Percentiles rank a stretch among this genome's conserved stretches.
Evolutionary conservation across 805 yeast genomes (phyloP).

Genomic region (Candida corydali): DNA sequence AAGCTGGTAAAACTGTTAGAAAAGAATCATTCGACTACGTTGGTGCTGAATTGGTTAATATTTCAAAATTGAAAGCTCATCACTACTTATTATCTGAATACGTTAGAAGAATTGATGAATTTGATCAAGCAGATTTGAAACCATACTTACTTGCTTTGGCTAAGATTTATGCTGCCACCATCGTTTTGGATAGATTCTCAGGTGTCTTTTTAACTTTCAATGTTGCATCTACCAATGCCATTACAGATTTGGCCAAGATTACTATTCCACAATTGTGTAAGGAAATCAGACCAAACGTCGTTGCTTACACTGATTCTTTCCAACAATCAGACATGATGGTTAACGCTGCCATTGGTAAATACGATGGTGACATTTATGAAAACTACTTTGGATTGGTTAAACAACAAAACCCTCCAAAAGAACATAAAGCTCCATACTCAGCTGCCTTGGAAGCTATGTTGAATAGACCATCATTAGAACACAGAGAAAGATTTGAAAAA

Average conservation of each 20-base stretch:
- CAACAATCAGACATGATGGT: slow-evolving; percentile 40
- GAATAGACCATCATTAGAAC: slow-evolving; percentile 33
- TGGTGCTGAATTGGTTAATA: slow-evolving; percentile 33
- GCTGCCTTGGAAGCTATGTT: slow-evolving; percentile 36
- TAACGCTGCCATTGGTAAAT: slow-evolving; percentile 39
- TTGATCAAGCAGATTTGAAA: slow-evolving; percentile 19
- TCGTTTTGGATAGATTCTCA: slow-evolving; percentile 30
- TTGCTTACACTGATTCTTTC: slow-evolving; percentile 42
- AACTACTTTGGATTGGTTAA: slow-evolving; percentile 38
- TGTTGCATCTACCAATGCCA: slow-evolving; percentile 28
- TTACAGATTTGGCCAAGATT: slow-evolving; percentile 21
- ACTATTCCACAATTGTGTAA: slow-evolving; percentile 29
- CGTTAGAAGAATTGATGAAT: slow-evolving; percentile 17
- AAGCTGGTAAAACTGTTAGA: slow-evolving; percentile 23
- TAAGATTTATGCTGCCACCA: slow-evolving; percentile 29
- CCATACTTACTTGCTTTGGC: slow-evolving; percentile 30
- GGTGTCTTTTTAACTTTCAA: slow-evolving; percentile 35
- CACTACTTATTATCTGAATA: slow-evolving; percentile 35
- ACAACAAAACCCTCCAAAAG: slow-evolving; percentile 27
- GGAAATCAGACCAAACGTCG: slow-evolving; percentile 37
- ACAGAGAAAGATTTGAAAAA: slow-evolving; percentile 36
- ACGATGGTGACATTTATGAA: slow-evolving; percentile 42
- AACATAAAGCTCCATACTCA: slow-evolving; percentile 40
- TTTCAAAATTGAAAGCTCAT: slow-evolving; percentile 42
- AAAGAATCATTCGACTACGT: slow-evolving; percentile 26